Conservation (phyloP, 192 early-diverging fungal genomes). For the Coemansia sp. region DNA sequence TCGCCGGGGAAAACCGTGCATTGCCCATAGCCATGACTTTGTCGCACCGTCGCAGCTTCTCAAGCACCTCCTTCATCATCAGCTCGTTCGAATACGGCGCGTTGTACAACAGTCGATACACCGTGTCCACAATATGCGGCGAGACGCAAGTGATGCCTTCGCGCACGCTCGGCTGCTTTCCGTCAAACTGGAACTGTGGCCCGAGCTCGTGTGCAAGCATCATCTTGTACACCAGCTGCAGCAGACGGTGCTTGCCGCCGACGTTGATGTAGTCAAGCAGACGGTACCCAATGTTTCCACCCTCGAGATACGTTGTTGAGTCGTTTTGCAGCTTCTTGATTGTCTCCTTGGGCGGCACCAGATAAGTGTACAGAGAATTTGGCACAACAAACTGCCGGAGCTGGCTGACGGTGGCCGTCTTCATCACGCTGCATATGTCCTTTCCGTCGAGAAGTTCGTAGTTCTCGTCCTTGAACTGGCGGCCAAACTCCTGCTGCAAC, state of each 20-base stretch:
- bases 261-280: constrained; percentile 72
- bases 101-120: constrained; percentile 73
- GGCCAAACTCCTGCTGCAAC: constrained; percentile 42
- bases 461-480: constrained; percentile 41
- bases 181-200: constrained; percentile 60
- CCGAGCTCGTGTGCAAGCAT: constrained; percentile 66
- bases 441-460: constrained; percentile 33
- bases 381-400: constrained; percentile 46
- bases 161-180: constrained; percentile 46
- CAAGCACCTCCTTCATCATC: constrained; percentile 72
- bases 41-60: constrained; percentile 69
- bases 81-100: constrained; percentile 73
- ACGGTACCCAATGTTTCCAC: constrained; percentile 65
- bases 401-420: constrained; percentile 50
- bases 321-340: constrained; percentile 32
- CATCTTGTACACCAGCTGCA: constrained; percentile 72
- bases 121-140: constrained; percentile 72
- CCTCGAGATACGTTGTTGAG: constrained; percentile 59
- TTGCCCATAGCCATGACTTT: constrained; percentile 57
- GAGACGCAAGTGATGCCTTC: constrained; percentile 63
- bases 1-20: constrained; percentile 51
- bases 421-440: constrained; percentile 31
- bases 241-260: constrained; percentile 64
- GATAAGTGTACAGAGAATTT: constrained; percentile 47
- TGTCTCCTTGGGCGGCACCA: constrained; percentile 46